Evolutionary conservation across 345 rosid species (phyloP), one percentile per base, ranked within the genome.

Genomic region (Aquilaria sinensis): DNA sequence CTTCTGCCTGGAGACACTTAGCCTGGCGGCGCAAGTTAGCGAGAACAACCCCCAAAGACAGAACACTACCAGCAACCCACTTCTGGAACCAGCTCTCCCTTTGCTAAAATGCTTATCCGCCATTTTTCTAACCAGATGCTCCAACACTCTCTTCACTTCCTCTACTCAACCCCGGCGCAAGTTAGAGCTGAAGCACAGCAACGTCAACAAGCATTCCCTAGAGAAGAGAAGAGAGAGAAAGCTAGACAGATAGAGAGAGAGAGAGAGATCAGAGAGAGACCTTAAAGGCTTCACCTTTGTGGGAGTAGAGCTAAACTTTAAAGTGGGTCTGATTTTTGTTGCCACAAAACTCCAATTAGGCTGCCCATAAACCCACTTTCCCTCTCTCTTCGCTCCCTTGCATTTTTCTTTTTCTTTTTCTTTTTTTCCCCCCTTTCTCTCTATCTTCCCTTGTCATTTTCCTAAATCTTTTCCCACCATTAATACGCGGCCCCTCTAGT

Each of bases 1-100:
- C 60, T 77, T 86, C 82, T 81, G 96, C 76, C 76, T 86, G 37
- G 88, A 78, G 10, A 65, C 83, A 34, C 85, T 66, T 23, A 86
- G 58, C 72, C 99, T 84, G 10, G 96, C 80, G 12, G 84, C 92
- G 60, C n/a, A 78, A 23, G 83, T 69, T 29, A 76, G 59, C 10
- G 83, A 78, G 64, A 77, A 51, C 69, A 84, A 48, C 49, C 82
- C 73, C 74, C 70, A 74, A 0, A 88, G 57, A 59, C 78, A 79
- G 47, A 78, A 73, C 58, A 79, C 37, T 69, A 76, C 51, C 13
- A 70, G 65, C 70, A 75, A 32, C 54, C 74, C 72, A 72, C 57
- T 70, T 57, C 48, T 66, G 12, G 64, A 37, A 37, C 43, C 4
- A 37, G 43, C 43, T 37, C 43, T 37, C 74, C 56, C 77, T 61